phyloP scores from a whole-genome alignment of 2,329 filamentous ascomycete species.

The Penicillium sp. region DNA sequence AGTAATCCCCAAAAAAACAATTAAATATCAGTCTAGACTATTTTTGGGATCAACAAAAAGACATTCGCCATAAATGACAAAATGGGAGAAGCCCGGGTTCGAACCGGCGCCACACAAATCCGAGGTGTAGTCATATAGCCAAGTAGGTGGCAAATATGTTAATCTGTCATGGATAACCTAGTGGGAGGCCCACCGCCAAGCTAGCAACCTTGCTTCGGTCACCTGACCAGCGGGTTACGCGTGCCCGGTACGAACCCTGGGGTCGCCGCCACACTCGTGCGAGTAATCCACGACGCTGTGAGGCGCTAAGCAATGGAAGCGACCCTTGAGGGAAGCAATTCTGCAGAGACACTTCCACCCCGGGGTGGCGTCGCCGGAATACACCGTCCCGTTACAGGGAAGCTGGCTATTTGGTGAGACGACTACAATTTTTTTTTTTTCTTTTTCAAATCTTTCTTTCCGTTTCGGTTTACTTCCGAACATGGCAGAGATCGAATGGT shows the following conservation, averaged over 20 bases:
- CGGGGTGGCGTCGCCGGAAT: constrained; percentile 57
- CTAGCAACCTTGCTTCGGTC: constrained; percentile 40
- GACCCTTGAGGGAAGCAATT: constrained; percentile 61
- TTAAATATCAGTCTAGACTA: background rate
- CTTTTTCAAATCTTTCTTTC: constrained; percentile 15
- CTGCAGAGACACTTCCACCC: constrained; percentile 59
- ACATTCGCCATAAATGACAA: background rate
- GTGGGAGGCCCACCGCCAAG: constrained; percentile 42
- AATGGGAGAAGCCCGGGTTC: background rate
- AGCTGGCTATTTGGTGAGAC: constrained; percentile 38
- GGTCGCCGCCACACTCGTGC: constrained; percentile 56
- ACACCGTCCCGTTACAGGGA: constrained; percentile 49
- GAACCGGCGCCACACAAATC: background rate
- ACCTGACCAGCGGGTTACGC: constrained; percentile 37
- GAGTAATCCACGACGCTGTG: constrained; percentile 58
- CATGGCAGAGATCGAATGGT: background rate
- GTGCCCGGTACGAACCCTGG: constrained; percentile 59
- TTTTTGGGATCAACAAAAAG: too few species aligned
- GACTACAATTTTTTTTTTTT: constrained; percentile 36
- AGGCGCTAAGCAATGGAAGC: constrained; percentile 56
- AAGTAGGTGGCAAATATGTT: fast-evolving
- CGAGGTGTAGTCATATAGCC: background rate
- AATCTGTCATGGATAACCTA: constrained; percentile 47
- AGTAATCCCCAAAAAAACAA: too few species aligned
- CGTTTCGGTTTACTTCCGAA: background rate